Evolutionary conservation across 225 moss, liverwort and hornwort genomes (phyloP), one percentile per base, ranked within the genome.

Genomic region (Bryum argenteum): DNA sequence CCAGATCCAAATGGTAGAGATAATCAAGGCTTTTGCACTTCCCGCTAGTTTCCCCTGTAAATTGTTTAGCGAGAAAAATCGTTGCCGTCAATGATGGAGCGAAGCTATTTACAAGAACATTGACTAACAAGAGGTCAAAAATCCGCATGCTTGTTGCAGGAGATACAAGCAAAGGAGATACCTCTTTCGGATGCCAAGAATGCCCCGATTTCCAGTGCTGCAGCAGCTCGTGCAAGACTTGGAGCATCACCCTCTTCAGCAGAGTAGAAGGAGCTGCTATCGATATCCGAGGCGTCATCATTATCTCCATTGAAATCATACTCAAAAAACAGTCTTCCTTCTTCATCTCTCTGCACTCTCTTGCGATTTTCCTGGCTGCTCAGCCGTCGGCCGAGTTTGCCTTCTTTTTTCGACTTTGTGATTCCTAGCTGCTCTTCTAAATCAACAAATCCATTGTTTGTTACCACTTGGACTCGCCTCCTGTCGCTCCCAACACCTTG

Each of bases 381-480:
- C 37, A 88, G 67, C 26, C 57, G 81, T 64, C 81, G 66, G 74
- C 73, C 76, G 39, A 84, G 77, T 55, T 69, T 79, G 3, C 78
- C 82, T 71, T 87, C 90, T 37, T 88, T 83, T 12, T 74, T 73
- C 23, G n/a, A 75, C 61, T 85, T 76, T 5, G 86, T 77, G 68
- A 92, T 69, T 50, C 91, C 92, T 73, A 92, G 69, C 58, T 92
- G 95, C 63, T 90, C 90, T 74, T 95, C 92, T 75, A 93, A 81
- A 70, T 93, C 95, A 51, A 89, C 89, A 65, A 95, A 79, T 13
- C 95, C 92, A 75, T 91, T 89, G 60, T 85, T 89, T 16, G 90
- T 85, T 37, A 93, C 71, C 40, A 95, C 88, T 75, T 93, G 92
- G 64, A 95, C 89, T 73, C 81, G 77, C 73, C 81, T 76, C 56